Base-by-base conservation (phyloP, 352 stramenopile species). In the Pythium phragmitis region DNA sequence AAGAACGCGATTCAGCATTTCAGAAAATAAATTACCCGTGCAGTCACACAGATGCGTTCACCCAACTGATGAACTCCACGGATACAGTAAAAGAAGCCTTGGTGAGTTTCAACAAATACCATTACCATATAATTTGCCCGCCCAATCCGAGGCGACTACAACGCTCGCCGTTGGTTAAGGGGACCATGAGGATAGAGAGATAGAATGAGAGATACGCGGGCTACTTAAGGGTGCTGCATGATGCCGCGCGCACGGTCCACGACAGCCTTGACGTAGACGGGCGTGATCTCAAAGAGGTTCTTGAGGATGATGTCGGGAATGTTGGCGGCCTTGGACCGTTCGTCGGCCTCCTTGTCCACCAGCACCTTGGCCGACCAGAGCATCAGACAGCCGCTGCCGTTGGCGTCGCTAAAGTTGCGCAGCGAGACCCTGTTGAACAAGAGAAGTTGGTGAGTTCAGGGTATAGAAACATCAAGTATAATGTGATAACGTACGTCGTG, bases 271-370 rank as follows among this genome's bases (percentile, higher is more conserved):
- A 96, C 86, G 51, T 86, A 93, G 23, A 93, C 82, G 0, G 87
- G 87, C 23, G 82, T 81, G 66, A 94, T 84, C 71, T 96, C 87
- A 45, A 96, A 96, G 19, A 96, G 60, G 73, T 96, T 96, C 71
- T 91, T 92, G 23, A 96, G 70, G 57, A 96, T 91, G 60, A 93
- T 91, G 57, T 96, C 87, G 34, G 85, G 82, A 39, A 89, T 84
- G 73, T 96, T 96, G 60, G 82, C 80, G 50, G 76, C 80, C 70
- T 89, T 90, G 48, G 76, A 74, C 33, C 79, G 79, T 70, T 92
- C 83, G 41, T 91, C 81, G 19, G 71, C 67, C 39, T 93, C 79
- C 69, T 89, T 87, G 60, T 92, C 82, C 23, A 95, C 79, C 36
- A 84, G 54, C 5, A 96, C 87, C 74, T 91, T 91, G 45, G 91